Base-by-base conservation (phyloP, 1,284 basidiomycete genomes). In the Marasmius tenuissimus region DNA sequence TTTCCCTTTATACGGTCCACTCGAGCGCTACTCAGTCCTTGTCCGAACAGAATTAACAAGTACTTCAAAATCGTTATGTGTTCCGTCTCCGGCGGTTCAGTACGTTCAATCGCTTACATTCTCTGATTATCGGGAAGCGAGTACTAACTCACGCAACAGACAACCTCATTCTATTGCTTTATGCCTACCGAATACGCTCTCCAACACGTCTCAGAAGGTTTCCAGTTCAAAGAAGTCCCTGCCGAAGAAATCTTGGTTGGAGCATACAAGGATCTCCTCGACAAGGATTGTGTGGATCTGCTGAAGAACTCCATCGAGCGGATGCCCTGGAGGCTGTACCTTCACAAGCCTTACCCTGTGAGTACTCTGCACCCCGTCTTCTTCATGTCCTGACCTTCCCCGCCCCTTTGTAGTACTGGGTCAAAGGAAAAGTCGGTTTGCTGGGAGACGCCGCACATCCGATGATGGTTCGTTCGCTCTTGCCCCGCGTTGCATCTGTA, bases 61-160 rank as follows among this genome's bases (percentile, higher is more conserved):
- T 74, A 73, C 63, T 73, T 71, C 64, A 74, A 74, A 62, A 72
- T 74, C 42, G 72, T 74, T 49, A 74, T 74, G 72, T 68, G 68
- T 16, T 70, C 72, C 4, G 72, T 71, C 59, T 61, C 69, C 16
- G 69, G 66, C 6, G 69, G 69, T 22, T 69, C 47, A 72, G 68
- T 72, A 39, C 51, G 67, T 52, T 10, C 34, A 27, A 48, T 42
- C 18, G 11, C 27, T 20, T n/a, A 35, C 18, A 8, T 8, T 40
- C 12, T 16, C 3, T 11, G 27, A n/a, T 10, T 16, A 11, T 50
- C 52, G 7, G 20, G 20, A 22, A 5, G 8, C 34, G 4, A 11
- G n/a, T 12, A 40, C 12, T 42, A 20, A 56, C 35, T 18, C 18
- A 22, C 11, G 60, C 9, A 9, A 2, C 37, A 38, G 40, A 5